Evolutionary conservation across 1,284 basidiomycete genomes (phyloP).

Genomic region (Apiotrichum gracile): DNA sequence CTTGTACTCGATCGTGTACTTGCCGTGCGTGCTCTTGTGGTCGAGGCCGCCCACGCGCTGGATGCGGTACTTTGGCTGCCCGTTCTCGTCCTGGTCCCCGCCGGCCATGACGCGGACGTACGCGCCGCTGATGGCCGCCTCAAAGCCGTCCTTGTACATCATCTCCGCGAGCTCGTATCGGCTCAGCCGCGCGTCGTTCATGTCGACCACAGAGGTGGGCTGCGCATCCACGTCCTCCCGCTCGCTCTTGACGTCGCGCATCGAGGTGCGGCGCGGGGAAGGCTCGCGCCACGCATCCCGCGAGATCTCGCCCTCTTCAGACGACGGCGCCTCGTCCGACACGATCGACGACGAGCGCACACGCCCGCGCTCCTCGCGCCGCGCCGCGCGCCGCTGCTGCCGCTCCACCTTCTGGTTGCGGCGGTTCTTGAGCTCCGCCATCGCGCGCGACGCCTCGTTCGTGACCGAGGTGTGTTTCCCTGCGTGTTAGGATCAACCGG

Average conservation of each 20-base stretch:
- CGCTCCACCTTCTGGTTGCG: constrained; percentile 57
- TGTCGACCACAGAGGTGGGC: constrained; percentile 61
- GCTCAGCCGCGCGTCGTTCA: constrained; percentile 68
- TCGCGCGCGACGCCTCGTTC: constrained; percentile 71
- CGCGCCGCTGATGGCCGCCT: constrained; percentile 46
- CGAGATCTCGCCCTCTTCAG: constrained; percentile 64
- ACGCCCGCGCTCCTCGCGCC: constrained; percentile 54
- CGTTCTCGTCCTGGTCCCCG: constrained; percentile 53
- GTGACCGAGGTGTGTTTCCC: constrained; percentile 71
- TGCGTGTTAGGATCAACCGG: constrained; percentile 47
- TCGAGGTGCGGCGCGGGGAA: constrained; percentile 8
- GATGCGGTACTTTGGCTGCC: constrained; percentile 67
- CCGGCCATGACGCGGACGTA: constrained; percentile 71
- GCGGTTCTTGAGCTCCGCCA: constrained; percentile 75
- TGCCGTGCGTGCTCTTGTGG: constrained; percentile 27
- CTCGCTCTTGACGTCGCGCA: constrained; percentile 57
- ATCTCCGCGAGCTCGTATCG: constrained; percentile 63
- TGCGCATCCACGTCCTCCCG: constrained; percentile 56
- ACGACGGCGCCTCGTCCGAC: constrained; percentile 26
- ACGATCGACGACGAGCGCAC: constrained; percentile 36
- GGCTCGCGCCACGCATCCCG: constrained; percentile 55
- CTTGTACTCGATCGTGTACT: constrained; percentile 68
- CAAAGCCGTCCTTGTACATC: constrained; percentile 29
- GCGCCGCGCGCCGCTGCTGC: constrained; percentile 23
- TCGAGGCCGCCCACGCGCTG: constrained; percentile 57